phyloP scores from a whole-genome alignment of 768 basidiomycete species.

The Kwoniella dejecticola region DNA sequence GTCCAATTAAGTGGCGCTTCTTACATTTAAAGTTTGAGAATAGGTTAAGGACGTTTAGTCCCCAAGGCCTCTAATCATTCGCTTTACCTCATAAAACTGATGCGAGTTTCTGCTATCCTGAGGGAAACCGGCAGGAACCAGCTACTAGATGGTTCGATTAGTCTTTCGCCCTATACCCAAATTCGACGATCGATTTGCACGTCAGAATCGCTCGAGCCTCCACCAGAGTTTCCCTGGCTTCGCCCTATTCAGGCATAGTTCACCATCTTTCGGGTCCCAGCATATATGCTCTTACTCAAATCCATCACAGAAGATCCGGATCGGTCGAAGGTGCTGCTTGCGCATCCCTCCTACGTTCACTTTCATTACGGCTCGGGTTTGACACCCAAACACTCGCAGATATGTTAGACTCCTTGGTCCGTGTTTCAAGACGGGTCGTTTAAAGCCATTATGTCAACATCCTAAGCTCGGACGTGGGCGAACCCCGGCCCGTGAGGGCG shows the following conservation, averaged over 20 bases:
- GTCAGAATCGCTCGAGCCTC: slow-evolving; percentile 94
- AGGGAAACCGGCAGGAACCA: slow-evolving; percentile 87
- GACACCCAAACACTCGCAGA: slow-evolving; percentile 75
- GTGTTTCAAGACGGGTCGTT: slow-evolving; percentile 81
- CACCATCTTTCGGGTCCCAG: slow-evolving; percentile 89
- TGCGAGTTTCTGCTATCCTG: slow-evolving; percentile 69
- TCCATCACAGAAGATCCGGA: slow-evolving; percentile 72
- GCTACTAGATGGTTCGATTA: slow-evolving; percentile 91
- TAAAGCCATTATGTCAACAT: slow-evolving; percentile 78
- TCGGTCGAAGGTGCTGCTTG: slow-evolving; percentile 74
- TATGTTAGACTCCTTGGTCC: slow-evolving; percentile 85
- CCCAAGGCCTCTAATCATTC: slow-evolving; percentile 90
- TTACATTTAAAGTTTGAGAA: slow-evolving; percentile 72
- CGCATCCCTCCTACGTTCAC: slow-evolving; percentile 66
- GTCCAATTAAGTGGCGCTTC: slow-evolving; percentile 59
- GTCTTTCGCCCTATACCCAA: slow-evolving; percentile 96
- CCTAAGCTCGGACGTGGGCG: slow-evolving; percentile 66
- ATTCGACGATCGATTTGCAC: slow-evolving; percentile 94
- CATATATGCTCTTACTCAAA: slow-evolving; percentile 79
- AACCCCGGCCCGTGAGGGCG: slow-evolving; percentile 62
- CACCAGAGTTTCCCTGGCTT: slow-evolving; percentile 96
- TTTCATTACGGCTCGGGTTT: slow-evolving; percentile 72
- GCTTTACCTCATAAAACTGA: slow-evolving; percentile 63
- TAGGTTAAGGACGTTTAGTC: slow-evolving; percentile 86
- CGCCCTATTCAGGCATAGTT: slow-evolving; percentile 86